Base-by-base conservation (phyloP, 2,329 filamentous ascomycete species). In the Hymenoscyphus scutula region DNA sequence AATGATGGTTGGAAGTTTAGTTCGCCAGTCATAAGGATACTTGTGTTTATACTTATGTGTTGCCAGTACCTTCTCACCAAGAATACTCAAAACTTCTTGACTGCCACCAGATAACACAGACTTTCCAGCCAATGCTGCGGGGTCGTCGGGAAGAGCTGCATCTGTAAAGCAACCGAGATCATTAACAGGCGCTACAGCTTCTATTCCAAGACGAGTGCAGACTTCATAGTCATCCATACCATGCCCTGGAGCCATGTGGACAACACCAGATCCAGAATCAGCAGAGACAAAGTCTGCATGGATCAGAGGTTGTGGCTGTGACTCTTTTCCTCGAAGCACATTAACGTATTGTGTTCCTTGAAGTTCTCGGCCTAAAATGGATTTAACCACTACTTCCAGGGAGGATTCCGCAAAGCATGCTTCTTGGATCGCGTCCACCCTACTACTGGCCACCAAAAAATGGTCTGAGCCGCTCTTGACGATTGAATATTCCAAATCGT, bases 11-110 rank as follows among this genome's bases (percentile, higher is more conserved):
- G 95, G 95, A 68, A 90, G 83, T 76, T 98, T 99, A 0, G 94
- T 96, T 60, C 95, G 85, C 95, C 95, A 99, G 77, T 99, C 95
- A 69, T 98, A 97, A 0, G 95, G 95, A 74, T 98, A 98, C 76
- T 97, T 98, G 80, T 99, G 95, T 59, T 82, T 82, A 73, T 94
- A 89, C 62, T 81, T 81, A 69, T 96, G 89, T 3, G 83, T 84
- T 45, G 83, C 82, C 48, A 97, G 78, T 3, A 98, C 83, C 64
- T 86, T 79, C 0, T 82, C 78, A 29, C 81, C 78, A 2, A 97
- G 79, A 58, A 95, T 80, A 1, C 87, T 80, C 37, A 98, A 75
- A 0, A 97, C 88, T 3, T 84, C 83, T 57, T 82, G 77, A 38
- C 86, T 86, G 48, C 92, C 93, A 8, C 86, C 84, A 19, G 84